Evolutionary conservation across 305 asterid species (phyloP), one percentile per base, ranked within the genome.

Genomic region (Ilex paraguariensis): DNA sequence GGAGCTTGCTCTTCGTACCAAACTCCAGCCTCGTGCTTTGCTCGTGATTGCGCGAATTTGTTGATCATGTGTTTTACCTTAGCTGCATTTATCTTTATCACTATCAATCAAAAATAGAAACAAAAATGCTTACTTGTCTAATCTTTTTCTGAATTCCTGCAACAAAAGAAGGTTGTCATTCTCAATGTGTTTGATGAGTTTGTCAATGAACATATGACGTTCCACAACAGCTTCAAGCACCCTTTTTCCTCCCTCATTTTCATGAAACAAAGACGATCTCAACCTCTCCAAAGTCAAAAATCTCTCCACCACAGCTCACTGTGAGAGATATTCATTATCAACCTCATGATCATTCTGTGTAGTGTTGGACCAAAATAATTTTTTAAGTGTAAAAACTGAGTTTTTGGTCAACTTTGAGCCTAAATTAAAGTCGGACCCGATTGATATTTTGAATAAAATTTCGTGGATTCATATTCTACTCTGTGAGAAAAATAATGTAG

Each of bases 151-250:
- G 60, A 91, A 82, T 70, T 83, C 80, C 56, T 74, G 88, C 70
- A 88, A 73, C 71, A 91, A 82, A 3, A 63, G 81, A 61, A 88
- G 95, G 70, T 91, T 88, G 73, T 91, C 98, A 39, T 81, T 84
- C 31, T 88, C 92, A 57, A 86, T 79, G 65, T 91, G 93, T 42
- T 78, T 79, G 56, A 91, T 86, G 64, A 88, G 86, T 76, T 81
- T 88, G 74, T 82, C 88, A 40, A 88, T 83, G 66, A 86, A 82
- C 75, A 81, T 53, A 72, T 72, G 95, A 81, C 73, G 83, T 75
- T 88, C 95, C 8, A 66, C 69, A 28, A 95, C 86, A 91, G 87
- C 75, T 86, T 91, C 88, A 56, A 90, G 77, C 54, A 83, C 84
- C 55, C 73, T 70, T 71, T 72, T 84, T 11, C 77, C 68, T n/a